Base-by-base conservation (phyloP, 495 filamentous ascomycete genomes). In the Sabuloglossum arenarium region DNA sequence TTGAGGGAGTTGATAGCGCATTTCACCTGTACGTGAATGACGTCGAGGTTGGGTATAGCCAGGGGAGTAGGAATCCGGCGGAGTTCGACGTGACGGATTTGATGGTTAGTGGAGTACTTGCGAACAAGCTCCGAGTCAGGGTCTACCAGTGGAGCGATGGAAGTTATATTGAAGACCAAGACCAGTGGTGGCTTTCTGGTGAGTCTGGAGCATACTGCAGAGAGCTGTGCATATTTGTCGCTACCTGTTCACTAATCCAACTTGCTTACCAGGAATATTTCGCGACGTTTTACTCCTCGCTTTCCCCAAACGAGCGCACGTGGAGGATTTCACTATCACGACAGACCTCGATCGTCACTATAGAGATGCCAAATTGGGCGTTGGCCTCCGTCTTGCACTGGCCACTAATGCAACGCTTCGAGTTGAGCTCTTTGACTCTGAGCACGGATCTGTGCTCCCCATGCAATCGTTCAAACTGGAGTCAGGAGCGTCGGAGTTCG, bases 1-100 rank as follows among this genome's bases (percentile, higher is more conserved):
- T 82, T 54, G 80, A 84, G 28, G 80, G 80, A 16, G 80, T 84
- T 0, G 80, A 82, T 59, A 79, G 78, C 58, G 77, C 80, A 8
- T 84, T 79, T 60, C 76, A 82, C 59, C 62, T 83, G 34, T 82
- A 75, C 73, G 67, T 84, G 16, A 84, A 84, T 53, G 73, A 72
- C 0, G 64, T 67, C 9, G 63, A 73, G 42, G 68, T 82, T 8
- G 80, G 80, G 32, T 85, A 85, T 63, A 77, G 75, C 19, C 81
- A 85, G 61, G 80, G 80, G 0, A 75, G 76, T 21, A 67, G 80
- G 42, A 84, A 82, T 60, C 68, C 80, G 3, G 66, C 76, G 14
- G 80, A 84, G 57, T 82, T 79, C 52, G 79, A 83, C 59, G 63
- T 84, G 25, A 75, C 76, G 0, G 54, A 61, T 1, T 61, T 70